A percentile compares a stretch with the other conserved stretches of the same genome.
These are phyloP conservation scores for Thielaviopsis euricoi DNA, from an alignment of 2,329 filamentous ascomycete species.

Conservation along the genomic window DNA sequence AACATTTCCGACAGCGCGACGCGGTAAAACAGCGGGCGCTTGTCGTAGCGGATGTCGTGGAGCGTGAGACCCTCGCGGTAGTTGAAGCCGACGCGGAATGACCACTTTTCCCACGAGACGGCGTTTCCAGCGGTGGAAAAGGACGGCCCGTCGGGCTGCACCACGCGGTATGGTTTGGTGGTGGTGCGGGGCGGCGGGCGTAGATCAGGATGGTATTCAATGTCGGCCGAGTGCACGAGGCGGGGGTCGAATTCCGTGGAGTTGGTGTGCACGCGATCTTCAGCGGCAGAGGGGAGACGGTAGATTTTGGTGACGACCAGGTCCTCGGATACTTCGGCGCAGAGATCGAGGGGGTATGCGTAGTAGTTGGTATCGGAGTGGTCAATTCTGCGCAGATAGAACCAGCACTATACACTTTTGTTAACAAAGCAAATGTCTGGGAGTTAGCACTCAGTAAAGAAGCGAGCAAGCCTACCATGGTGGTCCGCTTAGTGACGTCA, in stretches of 20 bases:
- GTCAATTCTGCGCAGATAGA: slow-evolving; percentile 21
- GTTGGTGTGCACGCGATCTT: slow-evolving; percentile 21
- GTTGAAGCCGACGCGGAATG: slow-evolving; percentile 53
- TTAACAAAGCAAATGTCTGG: too few species aligned
- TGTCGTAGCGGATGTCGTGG: slow-evolving; percentile 51
- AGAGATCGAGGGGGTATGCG: slow-evolving; percentile 38
- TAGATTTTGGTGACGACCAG: slow-evolving; percentile 33
- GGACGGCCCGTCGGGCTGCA: slow-evolving; percentile 22
- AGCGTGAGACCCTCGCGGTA: slow-evolving; percentile 52
- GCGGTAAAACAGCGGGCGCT: slow-evolving; percentile 49
- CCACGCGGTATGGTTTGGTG: slow-evolving; percentile 23
- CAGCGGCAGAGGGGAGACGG: slow-evolving; percentile 25
- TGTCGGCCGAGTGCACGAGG: neutral
- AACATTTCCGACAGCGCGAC: slow-evolving; percentile 54
- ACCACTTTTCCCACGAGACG: slow-evolving; percentile 48
- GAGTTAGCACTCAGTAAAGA: too few species aligned
- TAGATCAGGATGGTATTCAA: slow-evolving; percentile 20
- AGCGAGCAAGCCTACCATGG: slow-evolving; percentile 25
- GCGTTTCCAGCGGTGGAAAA: slow-evolving; percentile 25
- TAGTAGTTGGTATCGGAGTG: slow-evolving; percentile 37
- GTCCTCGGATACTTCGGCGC: slow-evolving; percentile 32
- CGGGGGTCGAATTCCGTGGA: slow-evolving; percentile 22
- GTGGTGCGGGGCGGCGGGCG: slow-evolving; percentile 15
- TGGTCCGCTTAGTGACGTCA: slow-evolving; percentile 29
- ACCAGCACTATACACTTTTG: slow-evolving; percentile 21